Conservation (phyloP, 2,329 filamentous ascomycete genomes). For the Nannizziopsis arthrosporioides region DNA sequence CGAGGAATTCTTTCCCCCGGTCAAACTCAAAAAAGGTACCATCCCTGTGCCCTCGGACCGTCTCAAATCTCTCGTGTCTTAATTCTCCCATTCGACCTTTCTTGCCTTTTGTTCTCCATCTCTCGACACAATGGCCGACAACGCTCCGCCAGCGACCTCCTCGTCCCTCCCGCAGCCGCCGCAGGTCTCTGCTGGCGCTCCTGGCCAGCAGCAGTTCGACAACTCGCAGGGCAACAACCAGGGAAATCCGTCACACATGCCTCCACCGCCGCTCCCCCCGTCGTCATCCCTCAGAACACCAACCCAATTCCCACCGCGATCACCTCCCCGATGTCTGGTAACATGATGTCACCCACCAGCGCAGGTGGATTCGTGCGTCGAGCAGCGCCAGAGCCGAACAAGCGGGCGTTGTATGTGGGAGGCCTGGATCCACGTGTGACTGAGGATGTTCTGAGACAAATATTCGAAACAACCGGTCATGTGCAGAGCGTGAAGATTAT, state of each 20-base stretch:
- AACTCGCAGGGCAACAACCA: conserved; percentile 58
- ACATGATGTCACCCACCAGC: conserved; percentile 74
- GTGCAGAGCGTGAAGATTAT: conserved; percentile 99
- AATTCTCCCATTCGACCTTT: conserved; percentile 18
- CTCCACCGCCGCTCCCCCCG: conserved; percentile 75
- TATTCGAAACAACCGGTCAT: conserved; percentile 97
- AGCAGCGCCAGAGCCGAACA: conserved; percentile 94
- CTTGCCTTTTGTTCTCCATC: conserved; percentile 17
- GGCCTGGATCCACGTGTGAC: conserved; percentile 90
- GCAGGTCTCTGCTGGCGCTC: conserved; percentile 52
- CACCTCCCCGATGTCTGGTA: conserved; percentile 69
- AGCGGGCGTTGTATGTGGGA: conserved; percentile 90
- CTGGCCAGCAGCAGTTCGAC: conserved; percentile 57
- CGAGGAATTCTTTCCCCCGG: conserved; percentile 15
- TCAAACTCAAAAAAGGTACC: conserved; percentile 15
- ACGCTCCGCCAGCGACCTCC: conserved; percentile 49
- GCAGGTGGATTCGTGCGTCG: conserved; percentile 72
- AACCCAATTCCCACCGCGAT: conserved; percentile 91
- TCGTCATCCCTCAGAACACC: conserved; percentile 86
- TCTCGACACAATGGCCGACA: conserved; percentile 60
- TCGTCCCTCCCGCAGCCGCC: conserved; percentile 59
- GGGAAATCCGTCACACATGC: conserved; percentile 64
- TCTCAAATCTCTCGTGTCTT: conserved; percentile 9
- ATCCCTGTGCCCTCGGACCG: conserved; percentile 10
- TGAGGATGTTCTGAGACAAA: conserved; percentile 90